Conservation (phyloP, 768 basidiomycete genomes). For the Russula sp. region DNA sequence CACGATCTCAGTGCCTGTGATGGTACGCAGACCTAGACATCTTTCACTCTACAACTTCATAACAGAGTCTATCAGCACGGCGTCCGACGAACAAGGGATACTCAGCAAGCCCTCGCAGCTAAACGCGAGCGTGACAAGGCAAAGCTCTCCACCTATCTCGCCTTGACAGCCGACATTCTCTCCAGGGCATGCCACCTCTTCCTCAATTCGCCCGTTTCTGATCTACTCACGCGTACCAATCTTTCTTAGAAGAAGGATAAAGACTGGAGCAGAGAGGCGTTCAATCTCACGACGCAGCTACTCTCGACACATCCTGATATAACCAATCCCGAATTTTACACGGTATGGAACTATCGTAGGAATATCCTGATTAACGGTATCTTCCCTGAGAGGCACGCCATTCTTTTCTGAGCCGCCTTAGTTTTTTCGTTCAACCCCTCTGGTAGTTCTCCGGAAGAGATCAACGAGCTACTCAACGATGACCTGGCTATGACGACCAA, state of each 20-base stretch:
- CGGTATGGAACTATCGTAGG: conserved; percentile 92
- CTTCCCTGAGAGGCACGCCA: conserved; percentile 56
- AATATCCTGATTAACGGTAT: conserved; percentile 67
- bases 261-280: conserved; percentile 69
- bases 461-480: conserved; percentile 56
- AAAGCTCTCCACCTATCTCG: conserved; percentile 72
- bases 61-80: conserved; percentile 46
- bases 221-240: conserved; percentile 4
- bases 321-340: conserved; percentile 90
- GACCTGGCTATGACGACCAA: conserved; percentile 80
- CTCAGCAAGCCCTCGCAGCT: conserved; percentile 55
- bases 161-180: conserved; percentile 58
- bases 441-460: conserved; percentile 51
- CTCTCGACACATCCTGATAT: conserved; percentile 44
- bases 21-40: conserved; percentile 3
- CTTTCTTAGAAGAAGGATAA: conserved; percentile 53
- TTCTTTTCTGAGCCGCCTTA: background rate
- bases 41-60: background rate
- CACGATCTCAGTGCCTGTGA: background rate
- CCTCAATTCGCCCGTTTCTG: conserved; percentile 13
- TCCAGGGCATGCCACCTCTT: conserved; percentile 44
- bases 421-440: background rate
- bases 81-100: conserved; percentile 57
- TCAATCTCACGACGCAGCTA: conserved; percentile 69
- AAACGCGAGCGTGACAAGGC: conserved; percentile 63